phyloP scores from a whole-genome alignment of 371 early-diverging fungal species.

The Rhizopus arrhizus region DNA sequence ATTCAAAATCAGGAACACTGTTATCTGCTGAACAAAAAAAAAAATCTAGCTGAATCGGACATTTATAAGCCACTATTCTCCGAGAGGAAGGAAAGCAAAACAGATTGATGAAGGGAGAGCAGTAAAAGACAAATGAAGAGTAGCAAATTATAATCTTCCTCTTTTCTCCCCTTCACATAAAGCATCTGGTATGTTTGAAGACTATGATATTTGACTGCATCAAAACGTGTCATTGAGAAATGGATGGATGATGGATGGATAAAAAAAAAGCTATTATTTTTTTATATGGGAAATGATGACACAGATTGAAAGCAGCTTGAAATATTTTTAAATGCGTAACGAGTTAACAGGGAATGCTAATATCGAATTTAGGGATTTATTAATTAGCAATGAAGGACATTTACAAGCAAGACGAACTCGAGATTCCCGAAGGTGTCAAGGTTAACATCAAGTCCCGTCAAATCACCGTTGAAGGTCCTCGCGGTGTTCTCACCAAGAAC shows the following conservation, averaged over 20 bases:
- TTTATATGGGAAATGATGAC: constrained; percentile 3
- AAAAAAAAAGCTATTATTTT: constrained; percentile 3
- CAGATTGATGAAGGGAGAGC: no score
- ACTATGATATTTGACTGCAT: background rate
- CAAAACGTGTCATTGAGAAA: background rate
- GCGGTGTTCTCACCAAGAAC: constrained; percentile 82
- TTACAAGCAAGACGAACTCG: constrained; percentile 77
- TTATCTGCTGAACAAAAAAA: no score
- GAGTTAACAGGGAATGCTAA: background rate
- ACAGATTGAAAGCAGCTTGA: background rate
- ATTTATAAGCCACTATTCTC: background rate
- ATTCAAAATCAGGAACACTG: no score
- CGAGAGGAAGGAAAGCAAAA: background rate
- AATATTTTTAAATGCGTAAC: background rate
- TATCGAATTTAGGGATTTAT: constrained; percentile 21
- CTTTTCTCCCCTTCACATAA: constrained; percentile 38
- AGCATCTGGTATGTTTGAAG: constrained; percentile 34
- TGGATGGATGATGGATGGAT: constrained; percentile 33
- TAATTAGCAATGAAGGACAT: constrained; percentile 64
- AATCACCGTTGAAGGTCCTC: constrained; percentile 80
- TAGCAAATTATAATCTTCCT: constrained; percentile 10
- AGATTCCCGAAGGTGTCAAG: constrained; percentile 75
- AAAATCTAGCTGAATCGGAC: background rate
- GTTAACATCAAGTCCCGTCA: constrained; percentile 76
- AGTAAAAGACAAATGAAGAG: background rate